These are phyloP conservation scores for Fusarium torulosum DNA, from an alignment of 2,329 filamentous ascomycete species.

Conservation along the genomic window DNA sequence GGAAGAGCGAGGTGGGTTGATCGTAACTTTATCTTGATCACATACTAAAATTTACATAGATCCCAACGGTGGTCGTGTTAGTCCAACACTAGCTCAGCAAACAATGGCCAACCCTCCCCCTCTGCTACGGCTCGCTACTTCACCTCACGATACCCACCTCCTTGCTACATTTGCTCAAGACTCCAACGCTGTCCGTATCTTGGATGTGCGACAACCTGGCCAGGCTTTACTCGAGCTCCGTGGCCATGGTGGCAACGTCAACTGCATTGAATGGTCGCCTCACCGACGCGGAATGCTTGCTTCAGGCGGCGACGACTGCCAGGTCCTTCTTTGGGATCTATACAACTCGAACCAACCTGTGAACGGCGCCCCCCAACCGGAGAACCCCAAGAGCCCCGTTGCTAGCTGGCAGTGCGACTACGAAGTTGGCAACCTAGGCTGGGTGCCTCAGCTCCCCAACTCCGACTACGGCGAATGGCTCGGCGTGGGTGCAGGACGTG, in stretches of 20 bases:
- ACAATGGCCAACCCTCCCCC: constrained; percentile 83
- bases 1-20: constrained; percentile 73
- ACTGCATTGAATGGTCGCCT: constrained; percentile 96
- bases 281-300: constrained; percentile 87
- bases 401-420: constrained; percentile 89
- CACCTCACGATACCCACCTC: constrained; percentile 93
- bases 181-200: constrained; percentile 90
- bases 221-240: constrained; percentile 94
- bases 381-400: constrained; percentile 75
- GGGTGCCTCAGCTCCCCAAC: constrained; percentile 79
- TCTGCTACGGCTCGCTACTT: constrained; percentile 84
- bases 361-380: constrained; percentile 64
- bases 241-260: constrained; percentile 86
- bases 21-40: background rate
- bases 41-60: constrained; percentile 52
- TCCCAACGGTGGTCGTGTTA: constrained; percentile 72
- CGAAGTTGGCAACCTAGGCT: constrained; percentile 86
- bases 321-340: constrained; percentile 94
- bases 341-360: constrained; percentile 69
- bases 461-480: constrained; percentile 84
- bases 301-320: constrained; percentile 90
- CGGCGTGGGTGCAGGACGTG: constrained; percentile 82
- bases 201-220: constrained; percentile 95
- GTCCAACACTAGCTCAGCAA: constrained; percentile 81
- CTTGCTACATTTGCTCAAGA: constrained; percentile 98